A percentile compares a stretch with the other conserved stretches of the same genome.
Conservation (phyloP, 108 stramenopile species). For the Pelagomonas calceolata region DNA sequence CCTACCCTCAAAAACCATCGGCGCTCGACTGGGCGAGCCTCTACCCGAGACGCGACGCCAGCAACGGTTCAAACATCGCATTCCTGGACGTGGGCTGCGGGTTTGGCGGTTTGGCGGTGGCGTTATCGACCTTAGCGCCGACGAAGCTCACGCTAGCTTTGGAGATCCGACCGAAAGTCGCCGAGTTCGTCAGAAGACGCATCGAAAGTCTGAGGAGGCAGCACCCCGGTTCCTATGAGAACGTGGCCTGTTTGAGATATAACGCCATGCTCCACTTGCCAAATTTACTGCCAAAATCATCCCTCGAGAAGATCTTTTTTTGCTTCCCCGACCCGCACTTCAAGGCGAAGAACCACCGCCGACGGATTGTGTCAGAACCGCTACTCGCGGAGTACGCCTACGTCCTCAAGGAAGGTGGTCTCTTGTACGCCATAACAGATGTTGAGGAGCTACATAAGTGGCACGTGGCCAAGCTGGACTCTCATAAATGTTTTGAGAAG, state of each 20-base stretch:
- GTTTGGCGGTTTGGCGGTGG: constrained; percentile 87
- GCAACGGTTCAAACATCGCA: neutral
- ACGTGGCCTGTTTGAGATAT: constrained; percentile 67
- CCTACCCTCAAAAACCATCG: neutral
- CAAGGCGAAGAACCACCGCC: constrained; percentile 90
- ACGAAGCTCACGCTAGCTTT: constrained; percentile 71
- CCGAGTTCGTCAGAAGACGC: constrained; percentile 84
- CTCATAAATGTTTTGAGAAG: constrained; percentile 66
- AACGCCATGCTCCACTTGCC: constrained; percentile 84
- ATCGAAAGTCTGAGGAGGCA: constrained; percentile 72
- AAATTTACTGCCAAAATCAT: constrained; percentile 44
- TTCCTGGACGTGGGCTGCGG: constrained; percentile 97
- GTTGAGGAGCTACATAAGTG: constrained; percentile 88
- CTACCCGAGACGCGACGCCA: neutral
- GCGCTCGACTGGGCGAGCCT: neutral
- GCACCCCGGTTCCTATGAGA: constrained; percentile 58
- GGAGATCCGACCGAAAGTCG: constrained; percentile 91
- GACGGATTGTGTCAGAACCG: constrained; percentile 69
- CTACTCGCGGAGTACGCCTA: constrained; percentile 85
- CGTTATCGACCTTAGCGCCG: constrained; percentile 60
- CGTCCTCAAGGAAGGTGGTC: constrained; percentile 50
- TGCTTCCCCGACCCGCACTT: constrained; percentile 98
- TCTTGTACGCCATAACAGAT: constrained; percentile 87
- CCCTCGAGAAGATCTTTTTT: constrained; percentile 78
- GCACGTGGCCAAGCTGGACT: constrained; percentile 72